Base-by-base conservation (phyloP, 768 basidiomycete genomes). In the Boletus coccyginus region DNA sequence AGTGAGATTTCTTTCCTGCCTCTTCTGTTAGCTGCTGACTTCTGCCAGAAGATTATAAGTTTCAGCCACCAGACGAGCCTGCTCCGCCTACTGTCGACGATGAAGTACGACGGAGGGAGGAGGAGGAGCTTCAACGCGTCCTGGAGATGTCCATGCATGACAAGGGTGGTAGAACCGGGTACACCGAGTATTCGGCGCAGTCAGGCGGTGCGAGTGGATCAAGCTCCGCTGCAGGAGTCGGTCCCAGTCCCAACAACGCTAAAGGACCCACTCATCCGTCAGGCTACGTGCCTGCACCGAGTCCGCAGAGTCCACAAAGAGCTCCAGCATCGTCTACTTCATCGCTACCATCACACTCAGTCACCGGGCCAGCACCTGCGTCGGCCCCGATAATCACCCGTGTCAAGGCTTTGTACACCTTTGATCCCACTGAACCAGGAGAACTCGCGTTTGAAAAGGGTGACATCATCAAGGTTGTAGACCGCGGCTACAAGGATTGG, bases 401-500 rank as follows among this genome's bases (percentile, higher is more conserved):
- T 21, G 96, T 96, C 8, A 81, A 88, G 35, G 96, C 95, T 0
- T 68, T 98, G 58, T 94, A 96, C 66, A 83, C 87, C 0, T 98
- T 98, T 62, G 85, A 90, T 46, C 88, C 94, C 0, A 86, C 88
- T 0, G 92, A 95, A 63, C 81, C 87, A 0, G 94, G 94, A 12
- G 96, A 98, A 68, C 80, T 98, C 2, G 86, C 87, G 1, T 96
- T 98, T 66, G 88, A 92, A 49, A 89, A 88, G 61, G 96, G 94
- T 2, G 95, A 97, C 61, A 78, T 96, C 45, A 94, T 98, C 77
- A 93, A 94, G 66, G 95, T 98, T 14, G 86, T 98, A 24, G 94
- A 97, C 69, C 84, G 93, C 27, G 89, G 88, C 24, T 96, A 96
- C 72, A 89, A 92, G 64, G 94, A 97, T 68, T 98, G 96, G 96